Evolutionary conservation across 495 filamentous ascomycete species (phyloP), one percentile per base, ranked within the genome.

Genomic region (Aspergillus sclerotioniger): DNA sequence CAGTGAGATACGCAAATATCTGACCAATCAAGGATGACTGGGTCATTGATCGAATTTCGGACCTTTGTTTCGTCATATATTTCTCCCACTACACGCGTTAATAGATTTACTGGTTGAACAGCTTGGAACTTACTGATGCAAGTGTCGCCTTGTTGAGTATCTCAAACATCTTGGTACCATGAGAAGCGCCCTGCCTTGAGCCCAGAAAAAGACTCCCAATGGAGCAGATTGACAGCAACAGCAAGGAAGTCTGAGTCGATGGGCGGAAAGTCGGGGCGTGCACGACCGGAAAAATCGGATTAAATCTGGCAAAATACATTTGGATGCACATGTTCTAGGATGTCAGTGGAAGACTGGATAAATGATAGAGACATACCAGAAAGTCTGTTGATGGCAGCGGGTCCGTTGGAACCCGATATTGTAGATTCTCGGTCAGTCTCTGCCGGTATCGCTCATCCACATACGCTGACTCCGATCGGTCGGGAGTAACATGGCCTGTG

Each of bases 21-120:
- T 76, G 72, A 1, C 70, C 72, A 12, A 74, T 60, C 5, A 71
- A 58, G n/a, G 67, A 64, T 4, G 71, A 70, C 55, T 76, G 71
- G 2, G 62, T 58, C 43, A 74, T 53, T 15, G 65, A 61, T 10
- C 67, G 55, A 39, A 53, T 54, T 46, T 12, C 33, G 9, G 29
- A 37, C 25, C 37, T 57, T 19, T 45, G 20, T 31, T 55, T 21
- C 17, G 33, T 33, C 4, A 58, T 35, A 16, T 44, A 62, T 47
- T 43, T 49, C 5, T 66, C 63, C 63, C 63, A 66, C 63, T 64
- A 21, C 15, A 8, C 8, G 8, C n/a, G 8, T 8, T 51, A 28
- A n/a, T 25, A 29, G n/a, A n/a, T n/a, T n/a, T n/a, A n/a, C n/a
- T n/a, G n/a, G n/a, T n/a, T n/a, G n/a, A n/a, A n/a, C n/a, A n/a